Evolutionary conservation across 768 basidiomycete species (phyloP), one percentile per base, ranked within the genome.

Genomic region (Gloeostereum incarnatum): DNA sequence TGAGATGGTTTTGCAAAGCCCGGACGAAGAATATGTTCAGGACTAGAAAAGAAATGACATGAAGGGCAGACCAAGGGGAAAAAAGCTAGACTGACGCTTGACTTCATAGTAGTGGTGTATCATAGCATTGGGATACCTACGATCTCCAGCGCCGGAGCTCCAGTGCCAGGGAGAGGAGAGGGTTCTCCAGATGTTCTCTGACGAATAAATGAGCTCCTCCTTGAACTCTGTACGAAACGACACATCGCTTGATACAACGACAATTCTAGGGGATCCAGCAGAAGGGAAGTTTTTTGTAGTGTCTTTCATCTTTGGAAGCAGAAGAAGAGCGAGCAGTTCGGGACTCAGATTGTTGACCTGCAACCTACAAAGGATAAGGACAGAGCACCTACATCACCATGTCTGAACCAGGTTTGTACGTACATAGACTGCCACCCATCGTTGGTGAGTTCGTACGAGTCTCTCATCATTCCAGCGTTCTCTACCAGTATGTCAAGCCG

Each of bases 401-500:
- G 13, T 16, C 0, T 6, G 13, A 4, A 16, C 10, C n/a, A 3
- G 1, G 16, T 4, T 22, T n/a, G 24, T 11, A 48, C 59, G 3
- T 35, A 72, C 73, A 44, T 51, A 8, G 50, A 35, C 41, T 75
- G 73, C 68, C 66, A 75, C 5, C 67, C 72, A 48, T 74, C 65
- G 0, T 36, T 24, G 0, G 65, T 66, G 6, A 45, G 32, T 5
- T 49, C 25, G 22, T 58, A 60, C 6, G n/a, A 35, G 2, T 0
- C 1, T 0, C 14, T 1, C 0, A 36, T 16, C 2, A 62, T 38
- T 0, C 44, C 68, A 1, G 71, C 68, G 20, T 73, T 73, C 49
- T 63, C 59, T 8, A 72, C 55, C 1, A 75, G 49, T 17, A 71
- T 57, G 43, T 70, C 69, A 14, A 71, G 45, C 8, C 63, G 44